Conservation (phyloP, 306 rosid genomes). For the Acmispon strigosus region DNA sequence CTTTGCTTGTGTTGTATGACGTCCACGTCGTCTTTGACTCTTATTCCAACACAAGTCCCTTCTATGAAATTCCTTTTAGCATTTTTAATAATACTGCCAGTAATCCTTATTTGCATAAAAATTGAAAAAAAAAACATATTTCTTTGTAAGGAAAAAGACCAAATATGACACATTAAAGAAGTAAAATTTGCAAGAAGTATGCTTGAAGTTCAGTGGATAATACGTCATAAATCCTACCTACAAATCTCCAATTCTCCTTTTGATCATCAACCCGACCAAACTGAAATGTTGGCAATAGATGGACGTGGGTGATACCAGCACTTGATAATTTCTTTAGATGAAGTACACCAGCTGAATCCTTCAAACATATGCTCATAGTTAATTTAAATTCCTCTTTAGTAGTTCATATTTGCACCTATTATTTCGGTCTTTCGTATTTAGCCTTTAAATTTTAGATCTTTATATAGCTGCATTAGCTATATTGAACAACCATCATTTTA, state of each 20-base stretch:
- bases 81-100: background rate
- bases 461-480: background rate
- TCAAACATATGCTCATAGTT: slow-evolving; percentile 32
- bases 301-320: slow-evolving; percentile 84
- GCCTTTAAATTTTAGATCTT: background rate
- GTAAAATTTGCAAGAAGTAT: background rate
- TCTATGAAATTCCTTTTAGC: background rate
- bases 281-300: slow-evolving; percentile 84
- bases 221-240: slow-evolving; percentile 45
- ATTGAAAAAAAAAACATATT: background rate
- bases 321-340: slow-evolving; percentile 81
- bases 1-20: too few relatives aligned
- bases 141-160: too few relatives aligned
- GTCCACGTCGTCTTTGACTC: too few relatives aligned
- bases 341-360: slow-evolving; percentile 72
- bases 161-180: slow-evolving; percentile 8
- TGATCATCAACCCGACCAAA: slow-evolving; percentile 86
- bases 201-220: background rate
- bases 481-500: background rate
- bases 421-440: background rate
- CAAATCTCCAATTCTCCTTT: slow-evolving; percentile 70
- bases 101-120: background rate
- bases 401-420: slow-evolving; percentile 1
- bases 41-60: too few relatives aligned
- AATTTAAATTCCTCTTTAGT: slow-evolving; percentile 1